These are phyloP conservation scores for Dothiorella sarmentorum DNA, from an alignment of 2,329 filamentous ascomycete genomes.

Conservation along the genomic window DNA sequence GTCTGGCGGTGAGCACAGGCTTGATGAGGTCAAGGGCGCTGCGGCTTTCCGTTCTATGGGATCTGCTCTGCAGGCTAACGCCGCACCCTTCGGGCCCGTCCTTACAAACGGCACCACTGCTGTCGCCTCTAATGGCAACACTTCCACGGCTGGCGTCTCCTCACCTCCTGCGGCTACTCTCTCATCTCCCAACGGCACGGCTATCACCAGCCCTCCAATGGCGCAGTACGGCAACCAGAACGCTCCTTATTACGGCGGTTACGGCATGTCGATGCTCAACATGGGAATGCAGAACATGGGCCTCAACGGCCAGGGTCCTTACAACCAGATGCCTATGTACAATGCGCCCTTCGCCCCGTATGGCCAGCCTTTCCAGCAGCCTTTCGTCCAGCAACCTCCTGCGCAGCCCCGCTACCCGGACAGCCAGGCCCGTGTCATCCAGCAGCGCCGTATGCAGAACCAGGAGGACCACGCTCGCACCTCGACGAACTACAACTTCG, in stretches of 20 bases:
- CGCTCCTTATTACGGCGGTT: slow-evolving; percentile 47
- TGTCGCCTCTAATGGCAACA: neutral
- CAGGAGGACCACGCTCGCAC: slow-evolving; percentile 72
- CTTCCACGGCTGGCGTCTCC: neutral
- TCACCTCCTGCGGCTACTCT: slow-evolving; percentile 8
- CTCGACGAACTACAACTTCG: slow-evolving; percentile 59
- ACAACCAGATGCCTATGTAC: slow-evolving; percentile 22
- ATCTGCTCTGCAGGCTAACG: slow-evolving; percentile 75
- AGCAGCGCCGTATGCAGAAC: slow-evolving; percentile 70
- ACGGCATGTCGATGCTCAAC: slow-evolving; percentile 60
- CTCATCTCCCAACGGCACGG: neutral
- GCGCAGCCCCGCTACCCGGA: slow-evolving; percentile 59
- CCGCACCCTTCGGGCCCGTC: slow-evolving; percentile 72
- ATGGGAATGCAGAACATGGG: slow-evolving; percentile 66
- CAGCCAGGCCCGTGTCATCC: slow-evolving; percentile 71
- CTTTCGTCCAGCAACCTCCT: slow-evolving; percentile 31
- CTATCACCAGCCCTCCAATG: neutral
- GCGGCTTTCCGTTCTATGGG: slow-evolving; percentile 58
- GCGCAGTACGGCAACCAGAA: slow-evolving; percentile 9
- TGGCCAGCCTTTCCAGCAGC: slow-evolving; percentile 20
- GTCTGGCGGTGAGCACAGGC: slow-evolving; percentile 45
- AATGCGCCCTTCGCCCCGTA: slow-evolving; percentile 14
- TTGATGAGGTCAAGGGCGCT: slow-evolving; percentile 37
- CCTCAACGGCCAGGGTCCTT: slow-evolving; percentile 33
- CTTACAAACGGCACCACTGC: slow-evolving; percentile 25